A percentile compares a stretch with the other conserved stretches of the same genome.
Conservation (phyloP, 108 stramenopile species). For the Nitzschia palea region DNA sequence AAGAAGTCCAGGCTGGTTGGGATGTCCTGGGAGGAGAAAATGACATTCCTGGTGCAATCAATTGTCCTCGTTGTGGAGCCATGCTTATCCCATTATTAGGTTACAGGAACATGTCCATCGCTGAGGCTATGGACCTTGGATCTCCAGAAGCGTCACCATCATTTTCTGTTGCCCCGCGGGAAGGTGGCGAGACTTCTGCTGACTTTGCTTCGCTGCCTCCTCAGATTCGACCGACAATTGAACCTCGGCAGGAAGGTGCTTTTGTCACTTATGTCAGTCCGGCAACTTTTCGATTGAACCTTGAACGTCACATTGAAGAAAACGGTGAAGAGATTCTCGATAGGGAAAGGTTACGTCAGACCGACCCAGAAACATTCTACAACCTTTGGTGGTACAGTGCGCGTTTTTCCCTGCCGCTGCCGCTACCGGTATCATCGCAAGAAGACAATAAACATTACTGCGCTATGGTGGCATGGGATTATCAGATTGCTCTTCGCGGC, state of each 20-base stretch:
- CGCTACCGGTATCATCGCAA: constrained; percentile 47
- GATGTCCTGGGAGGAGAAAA: constrained; percentile 50
- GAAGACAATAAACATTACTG: constrained; percentile 37
- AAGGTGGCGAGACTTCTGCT: constrained; percentile 3
- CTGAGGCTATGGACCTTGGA: constrained; percentile 26
- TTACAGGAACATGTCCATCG: constrained; percentile 48
- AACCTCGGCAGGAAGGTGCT: constrained; percentile 19
- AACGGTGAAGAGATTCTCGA: constrained; percentile 75
- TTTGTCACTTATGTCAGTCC: constrained; percentile 75
- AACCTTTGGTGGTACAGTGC: constrained; percentile 90
- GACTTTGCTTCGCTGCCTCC: constrained; percentile 54
- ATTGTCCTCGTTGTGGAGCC: constrained; percentile 70
- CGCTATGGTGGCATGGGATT: constrained; percentile 81
- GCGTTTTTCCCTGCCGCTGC: constrained; percentile 78
- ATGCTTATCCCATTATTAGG: constrained; percentile 61
- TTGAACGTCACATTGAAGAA: constrained; percentile 68
- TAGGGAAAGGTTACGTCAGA: constrained; percentile 53
- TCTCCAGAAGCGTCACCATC: background rate
- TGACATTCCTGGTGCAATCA: constrained; percentile 43
- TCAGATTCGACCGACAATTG: constrained; percentile 42
- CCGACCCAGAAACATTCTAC: constrained; percentile 73
- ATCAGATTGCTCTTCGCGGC: constrained; percentile 58
- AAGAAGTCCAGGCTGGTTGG: constrained; percentile 87
- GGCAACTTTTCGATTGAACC: constrained; percentile 44
- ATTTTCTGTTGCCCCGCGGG: background rate